A percentile compares a stretch with the other conserved stretches of the same genome.
Evolutionary conservation across 1,284 basidiomycete species (phyloP).

Genomic region (Salmacisia buchloeana): DNA sequence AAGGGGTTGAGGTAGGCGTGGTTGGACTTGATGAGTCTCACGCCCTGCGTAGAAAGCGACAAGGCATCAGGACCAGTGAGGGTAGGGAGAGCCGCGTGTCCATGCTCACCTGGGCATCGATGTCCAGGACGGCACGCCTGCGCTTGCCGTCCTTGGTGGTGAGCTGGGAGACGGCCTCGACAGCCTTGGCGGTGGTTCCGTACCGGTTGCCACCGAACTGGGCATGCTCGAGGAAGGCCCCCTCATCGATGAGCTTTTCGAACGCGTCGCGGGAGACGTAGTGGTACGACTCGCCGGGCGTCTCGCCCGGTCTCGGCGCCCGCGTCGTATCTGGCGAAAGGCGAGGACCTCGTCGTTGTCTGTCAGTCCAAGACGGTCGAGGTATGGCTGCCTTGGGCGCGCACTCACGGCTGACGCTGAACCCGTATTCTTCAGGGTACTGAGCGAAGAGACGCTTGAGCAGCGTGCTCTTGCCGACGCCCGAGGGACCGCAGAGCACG

Average conservation of each 20-base stretch:
- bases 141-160: constrained; percentile 52
- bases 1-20: constrained; percentile 69
- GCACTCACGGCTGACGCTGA: constrained; percentile 76
- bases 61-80: background rate
- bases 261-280: constrained; percentile 58
- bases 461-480: constrained; percentile 90
- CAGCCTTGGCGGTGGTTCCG: constrained; percentile 75
- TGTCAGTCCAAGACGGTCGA: background rate
- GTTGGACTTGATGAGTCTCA: constrained; percentile 66
- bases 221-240: constrained; percentile 62
- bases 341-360: background rate
- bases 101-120: constrained; percentile 67
- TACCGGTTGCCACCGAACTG: constrained; percentile 85
- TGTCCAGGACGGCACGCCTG: constrained; percentile 82
- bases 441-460: constrained; percentile 76
- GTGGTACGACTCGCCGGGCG: constrained; percentile 64
- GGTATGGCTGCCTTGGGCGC: constrained; percentile 4
- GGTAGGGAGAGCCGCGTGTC: background rate
- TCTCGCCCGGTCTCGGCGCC: constrained; percentile 73
- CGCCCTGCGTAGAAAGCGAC: constrained; percentile 21
- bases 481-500: constrained; percentile 76
- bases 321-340: constrained; percentile 77
- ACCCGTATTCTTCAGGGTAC: constrained; percentile 80
- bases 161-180: constrained; percentile 54
- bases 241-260: constrained; percentile 54